Evolutionary conservation across 192 early-diverging fungal species (phyloP), one percentile per base, ranked within the genome.

Genomic region (Gigaspora rosea): DNA sequence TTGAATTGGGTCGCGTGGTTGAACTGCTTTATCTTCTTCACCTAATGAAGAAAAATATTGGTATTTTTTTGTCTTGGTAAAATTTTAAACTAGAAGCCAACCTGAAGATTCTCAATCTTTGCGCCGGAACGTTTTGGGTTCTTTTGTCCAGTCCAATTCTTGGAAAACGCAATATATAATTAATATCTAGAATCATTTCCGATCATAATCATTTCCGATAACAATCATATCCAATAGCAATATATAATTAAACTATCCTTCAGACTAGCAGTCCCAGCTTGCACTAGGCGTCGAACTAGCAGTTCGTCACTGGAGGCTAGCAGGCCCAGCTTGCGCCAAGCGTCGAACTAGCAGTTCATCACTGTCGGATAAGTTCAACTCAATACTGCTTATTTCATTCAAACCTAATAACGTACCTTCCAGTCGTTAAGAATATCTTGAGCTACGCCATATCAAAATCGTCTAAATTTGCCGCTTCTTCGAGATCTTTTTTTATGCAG

Each of bases 221-320:
- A 52, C 11, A 71, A 71, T 70, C 27, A 52, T 71, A 27, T 71
- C 4, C 49, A 27, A 54, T 54, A 71, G 13, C 50, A 20, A 71
- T 71, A 51, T 6, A 52, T 15, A 18, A 52, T 10, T 27, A 32
- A 52, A 70, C 20, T 70, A 78, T 33, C 71, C 71, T 73, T 33
- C 1, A 73, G 71, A 9, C 71, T 35, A 73, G 54, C 54, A 73
- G 71, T 41, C 71, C 71, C 71, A 73, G 10, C 71, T 73, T 73
- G 71, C 71, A 73, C 71, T 59, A 73, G n/a, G 71, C 71, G 71
- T 56, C 71, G 71, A 73, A 73, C 71, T 27, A 73, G 71, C 71
- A 73, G 71, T 73, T 73, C 54, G n/a, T 73, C 54, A 73, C 71
- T 73, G 51, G 67, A 73, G 71, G 33, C 71, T 35, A 73, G 71